Base-by-base conservation (phyloP, 768 basidiomycete species). In the Royoungia palumana region DNA sequence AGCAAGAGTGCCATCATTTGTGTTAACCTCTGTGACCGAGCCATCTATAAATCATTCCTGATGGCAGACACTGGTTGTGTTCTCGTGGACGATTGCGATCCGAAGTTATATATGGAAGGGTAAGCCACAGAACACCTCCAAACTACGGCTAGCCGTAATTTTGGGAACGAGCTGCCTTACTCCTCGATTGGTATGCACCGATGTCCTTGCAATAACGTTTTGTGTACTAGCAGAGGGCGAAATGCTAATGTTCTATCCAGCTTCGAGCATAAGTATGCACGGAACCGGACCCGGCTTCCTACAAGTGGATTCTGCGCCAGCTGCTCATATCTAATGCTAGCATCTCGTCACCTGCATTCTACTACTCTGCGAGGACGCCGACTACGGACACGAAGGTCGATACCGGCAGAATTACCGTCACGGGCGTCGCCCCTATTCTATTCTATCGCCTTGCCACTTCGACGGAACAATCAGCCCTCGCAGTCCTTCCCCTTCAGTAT, bases 181-280 rank as follows among this genome's bases (percentile, higher is more conserved):
- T 45, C 20, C 41, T 51, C 51, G 30, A 36, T 37, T 10, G 52
- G 40, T 53, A 30, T n/a, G n/a, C n/a, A n/a, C n/a, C 30, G 25
- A 27, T 27, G 25, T n/a, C n/a, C n/a, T n/a, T n/a, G n/a, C 24
- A 25, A 25, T 8, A 25, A 25, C 24, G 24, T 25, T 12, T 11
- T 28, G 14, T 16, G 4, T 16, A 14, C 14, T 16, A 6, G 16
- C 32, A 32, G 28, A 32, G 7, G 16, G 32, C 14, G 5, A 32
- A 41, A 13, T 22, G n/a, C 22, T 39, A 3, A 21, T 36, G 13
- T 28, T 39, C 19, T 32, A 30, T 41, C 36, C 17, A 54, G 52
- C 50, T 19, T 54, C 36, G n/a, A 36, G 34, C 21, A 51, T 51
- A 30, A 22, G 25, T 36, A 34, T 53, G 19, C 41, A 35, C 12